Evolutionary conservation across 2,329 filamentous ascomycete genomes (phyloP), one percentile per base, ranked within the genome.

Genomic region (Calonectria hongkongensis): DNA sequence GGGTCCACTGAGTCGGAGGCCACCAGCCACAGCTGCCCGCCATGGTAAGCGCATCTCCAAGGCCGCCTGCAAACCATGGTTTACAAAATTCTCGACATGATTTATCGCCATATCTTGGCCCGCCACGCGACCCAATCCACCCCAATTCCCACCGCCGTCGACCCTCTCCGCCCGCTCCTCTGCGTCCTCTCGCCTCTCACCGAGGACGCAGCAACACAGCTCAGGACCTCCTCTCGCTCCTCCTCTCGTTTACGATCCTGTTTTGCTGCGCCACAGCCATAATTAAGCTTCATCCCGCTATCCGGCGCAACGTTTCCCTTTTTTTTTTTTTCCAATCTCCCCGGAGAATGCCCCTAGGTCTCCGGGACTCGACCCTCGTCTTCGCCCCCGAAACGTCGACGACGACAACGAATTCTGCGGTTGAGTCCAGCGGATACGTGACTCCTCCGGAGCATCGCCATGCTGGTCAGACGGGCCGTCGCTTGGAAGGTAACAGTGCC

Each of bases 391-490:
- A 71, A 68, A 74, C 78, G 41, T 74, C 78, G 33, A 67, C 74
- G 62, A 68, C 73, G 15, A 71, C 71, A n/a, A 18, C 72, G 39
- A 45, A 66, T 9, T 36, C n/a, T 28, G 43, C 47, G 39, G 58
- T 21, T 28, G 50, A 33, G 16, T 62, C 62, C 51, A 77, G 74
- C 73, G 77, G 75, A 62, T 79, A 73, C 78, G 75, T 73, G 72
- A 70, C 71, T 67, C 72, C 73, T 41, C 75, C 73, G 63, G 73
- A 76, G 67, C 69, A 80, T 81, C 82, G 83, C 75, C 75, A 85
- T 85, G 84, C 82, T 72, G 75, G 74, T 75, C 78, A 78, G 75
- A 75, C 72, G 69, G 71, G 78, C 64, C 75, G 75, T 70, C 75
- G 70, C 73, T 77, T 73, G 76, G 78, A 79, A 56, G 80, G 72